Base-by-base conservation (phyloP, 192 early-diverging fungal species). In the Entophlyctis helioformis region DNA sequence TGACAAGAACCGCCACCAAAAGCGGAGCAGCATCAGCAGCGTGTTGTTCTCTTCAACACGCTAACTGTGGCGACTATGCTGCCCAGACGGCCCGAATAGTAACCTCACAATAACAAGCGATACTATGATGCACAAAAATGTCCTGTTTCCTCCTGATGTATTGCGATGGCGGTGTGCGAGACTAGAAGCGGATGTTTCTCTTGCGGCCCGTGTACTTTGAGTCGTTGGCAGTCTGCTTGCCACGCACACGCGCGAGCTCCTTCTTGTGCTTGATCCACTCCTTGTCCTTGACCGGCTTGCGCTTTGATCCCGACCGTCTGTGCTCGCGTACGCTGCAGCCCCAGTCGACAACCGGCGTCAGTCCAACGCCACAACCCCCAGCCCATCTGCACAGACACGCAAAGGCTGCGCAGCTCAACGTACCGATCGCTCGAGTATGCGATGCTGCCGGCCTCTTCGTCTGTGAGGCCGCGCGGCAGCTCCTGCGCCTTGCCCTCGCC, bases 191-290 rank as follows among this genome's bases (percentile, higher is more conserved):
- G 39, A 44, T 10, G 40, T 7, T 35, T 20, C 7, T 13, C 63
- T 94, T 98, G 51, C 95, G 72, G 31, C 81, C 95, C 36, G 95
- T 96, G 62, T 85, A 98, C 54, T 91, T 89, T 12, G 91, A 91
- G 60, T 98, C 92, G 33, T 63, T 57, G 36, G 85, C 79, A 33
- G 57, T 54, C 32, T 80, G 80, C 44, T 89, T 83, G 20, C 95
- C 95, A 40, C 80, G 62, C 50, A 72, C 62, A 44, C 88, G 69
- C 29, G 81, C 67, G 22, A 86, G 62, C 46, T 91, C 86, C 65
- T 96, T 96, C 71, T 96, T 96, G 54, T 80, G 81, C 44, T 83
- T 42, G 11, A 96, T 75, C 85, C 88, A 98, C 48, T 84, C 71
- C 53, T 85, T 86, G 43, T 87, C 82, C 67, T 94, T 96, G 33